These are phyloP conservation scores for Backusella liffmaniae DNA, from an alignment of 192 early-diverging fungal genomes.

Conservation along the genomic window DNA sequence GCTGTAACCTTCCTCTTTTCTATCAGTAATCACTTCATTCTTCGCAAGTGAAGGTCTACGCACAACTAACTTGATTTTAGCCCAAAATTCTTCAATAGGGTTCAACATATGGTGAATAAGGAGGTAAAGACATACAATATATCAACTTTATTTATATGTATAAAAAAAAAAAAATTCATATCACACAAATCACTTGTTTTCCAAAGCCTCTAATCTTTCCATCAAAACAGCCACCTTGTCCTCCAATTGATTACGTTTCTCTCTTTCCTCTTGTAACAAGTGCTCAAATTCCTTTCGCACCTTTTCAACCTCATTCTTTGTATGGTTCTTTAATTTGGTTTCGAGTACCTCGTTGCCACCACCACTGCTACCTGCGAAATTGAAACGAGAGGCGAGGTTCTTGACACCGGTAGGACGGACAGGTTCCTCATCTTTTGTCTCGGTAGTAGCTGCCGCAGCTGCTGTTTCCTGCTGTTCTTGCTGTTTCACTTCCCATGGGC, in stretches of 20 bases:
- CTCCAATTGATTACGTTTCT: conserved; percentile 27
- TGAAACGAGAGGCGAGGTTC: conserved; percentile 30
- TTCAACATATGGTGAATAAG: too few species aligned
- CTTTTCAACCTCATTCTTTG: conserved; percentile 36
- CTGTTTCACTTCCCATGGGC: conserved; percentile 32
- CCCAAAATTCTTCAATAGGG: too few species aligned
- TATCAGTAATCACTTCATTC: too few species aligned
- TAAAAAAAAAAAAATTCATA: background rate
- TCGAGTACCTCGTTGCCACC: conserved; percentile 39
- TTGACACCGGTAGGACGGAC: conserved; percentile 29
- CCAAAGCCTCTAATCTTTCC: conserved; percentile 20
- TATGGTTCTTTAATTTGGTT: conserved; percentile 35
- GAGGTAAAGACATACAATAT: too few species aligned
- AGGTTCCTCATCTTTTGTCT: conserved; percentile 14
- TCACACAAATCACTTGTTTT: background rate
- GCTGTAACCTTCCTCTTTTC: too few species aligned
- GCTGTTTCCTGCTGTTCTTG: conserved; percentile 17
- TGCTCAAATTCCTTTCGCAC: conserved; percentile 34
- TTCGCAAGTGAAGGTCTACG: too few species aligned
- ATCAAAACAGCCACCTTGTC: conserved; percentile 21
- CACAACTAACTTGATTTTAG: too few species aligned
- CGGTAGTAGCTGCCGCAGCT: background rate
- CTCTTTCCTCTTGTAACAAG: conserved; percentile 27
- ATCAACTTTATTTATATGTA: background rate
- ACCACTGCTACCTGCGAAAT: conserved; percentile 20